Base-by-base conservation (phyloP, 345 rosid genomes). In the Arabis hirsuta region DNA sequence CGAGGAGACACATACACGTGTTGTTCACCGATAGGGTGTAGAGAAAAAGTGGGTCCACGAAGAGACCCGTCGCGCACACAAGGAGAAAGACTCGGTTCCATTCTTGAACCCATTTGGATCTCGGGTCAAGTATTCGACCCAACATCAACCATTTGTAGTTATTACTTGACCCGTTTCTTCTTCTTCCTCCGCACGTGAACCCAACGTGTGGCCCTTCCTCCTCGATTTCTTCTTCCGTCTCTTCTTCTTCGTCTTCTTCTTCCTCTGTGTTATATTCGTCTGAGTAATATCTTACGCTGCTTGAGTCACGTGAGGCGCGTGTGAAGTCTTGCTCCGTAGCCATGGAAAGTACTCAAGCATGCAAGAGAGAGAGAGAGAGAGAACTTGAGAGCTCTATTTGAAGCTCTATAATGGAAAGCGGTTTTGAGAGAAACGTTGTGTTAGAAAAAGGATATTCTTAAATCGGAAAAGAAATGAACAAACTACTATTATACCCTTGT, bases 21-120 rank as follows among this genome's bases (percentile, higher is more conserved):
- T 86, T 90, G 69, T 90, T 89, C 2, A 94, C 66, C 4, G 97
- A 88, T 27, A 94, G 74, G 5, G 89, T 82, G 77, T 91, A 94
- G 77, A 94, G 90, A 81, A 94, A 94, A 39, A 94, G 90, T 14
- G 98, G 99, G 78, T 95, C 99, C 38, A 95, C 89, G 57, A 91
- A 89, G 0, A 95, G 90, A 1, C 97, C 97, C 5, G 90, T 79
- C 9, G 96, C 91, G 52, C 96, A 88, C 0, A 88, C 96, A 0
- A 89, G 82, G 20, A 95, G 90, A 65, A 91, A 91, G 48, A 86
- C 84, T 80, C 84, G 73, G 81, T 91, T 95, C 99, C 99, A 95
- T 78, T 89, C 92, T 67, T 87, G 89, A 48, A 93, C 87, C 90
- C 93, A 83, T 76, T 79, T 90, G 44, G 90, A 89, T 80, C 86